Percentiles rank a stretch among this genome's conserved stretches.
Conservation (phyloP, 2,329 filamentous ascomycete genomes). For the Colletotrichum truncatum region DNA sequence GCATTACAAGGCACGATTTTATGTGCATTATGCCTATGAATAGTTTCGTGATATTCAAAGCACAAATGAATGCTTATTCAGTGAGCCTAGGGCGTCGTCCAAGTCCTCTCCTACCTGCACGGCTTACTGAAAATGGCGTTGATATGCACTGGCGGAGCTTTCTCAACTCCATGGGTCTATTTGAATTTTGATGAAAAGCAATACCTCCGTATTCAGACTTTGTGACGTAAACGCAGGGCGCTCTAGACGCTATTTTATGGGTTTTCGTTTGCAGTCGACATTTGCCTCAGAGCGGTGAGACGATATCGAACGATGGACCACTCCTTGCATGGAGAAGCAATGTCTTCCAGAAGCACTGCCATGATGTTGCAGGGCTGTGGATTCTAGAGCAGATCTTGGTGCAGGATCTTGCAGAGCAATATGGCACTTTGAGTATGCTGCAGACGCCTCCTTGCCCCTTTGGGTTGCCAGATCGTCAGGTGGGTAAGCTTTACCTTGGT, state of each 20-base stretch:
- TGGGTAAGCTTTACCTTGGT: background rate
- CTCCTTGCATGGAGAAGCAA: constrained; percentile 11
- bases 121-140: background rate
- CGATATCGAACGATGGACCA: background rate
- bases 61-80: too few relatives aligned
- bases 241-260: background rate
- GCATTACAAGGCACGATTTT: too few relatives aligned
- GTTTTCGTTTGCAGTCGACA: background rate
- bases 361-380: background rate
- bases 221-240: background rate
- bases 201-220: background rate
- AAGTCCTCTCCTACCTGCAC: too few relatives aligned
- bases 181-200: background rate
- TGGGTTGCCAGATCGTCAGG: background rate
- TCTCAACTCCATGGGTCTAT: background rate
- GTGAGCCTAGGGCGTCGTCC: too few relatives aligned
- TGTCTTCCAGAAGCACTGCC: background rate
- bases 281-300: background rate
- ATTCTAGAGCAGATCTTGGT: constrained; percentile 8
- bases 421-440: background rate
- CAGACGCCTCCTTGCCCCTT: background rate
- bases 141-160: background rate
- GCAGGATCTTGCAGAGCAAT: constrained; percentile 26
- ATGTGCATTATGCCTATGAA: too few relatives aligned
- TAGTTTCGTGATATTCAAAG: too few relatives aligned